Evolutionary conservation across 805 yeast species (phyloP).

Genomic region (Suhomyces sp.): DNA sequence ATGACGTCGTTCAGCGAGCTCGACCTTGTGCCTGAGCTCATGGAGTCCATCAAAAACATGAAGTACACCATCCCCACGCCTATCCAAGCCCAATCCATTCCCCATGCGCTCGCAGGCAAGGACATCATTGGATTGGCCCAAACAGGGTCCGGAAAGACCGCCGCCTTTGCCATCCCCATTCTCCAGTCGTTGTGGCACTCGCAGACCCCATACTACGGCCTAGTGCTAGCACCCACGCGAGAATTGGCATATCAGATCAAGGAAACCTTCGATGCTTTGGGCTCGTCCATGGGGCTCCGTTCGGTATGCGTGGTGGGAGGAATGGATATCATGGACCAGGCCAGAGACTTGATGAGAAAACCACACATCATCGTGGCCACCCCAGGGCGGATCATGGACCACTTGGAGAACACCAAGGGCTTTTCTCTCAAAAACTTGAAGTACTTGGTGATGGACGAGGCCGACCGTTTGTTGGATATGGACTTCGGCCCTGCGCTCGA

Average conservation of each 20-base stretch:
- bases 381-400: conserved; percentile 92
- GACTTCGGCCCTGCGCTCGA: conserved; percentile 95
- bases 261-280: conserved; percentile 93
- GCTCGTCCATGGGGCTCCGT: conserved; percentile 88
- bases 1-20: conserved; percentile 39
- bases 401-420: conserved; percentile 88
- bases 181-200: conserved; percentile 87
- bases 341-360: conserved; percentile 86
- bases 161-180: conserved; percentile 96
- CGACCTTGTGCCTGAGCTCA: conserved; percentile 69
- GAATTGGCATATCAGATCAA: conserved; percentile 85
- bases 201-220: conserved; percentile 83
- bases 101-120: conserved; percentile 84
- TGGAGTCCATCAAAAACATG: conserved; percentile 73
- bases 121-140: conserved; percentile 96
- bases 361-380: conserved; percentile 96
- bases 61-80: conserved; percentile 87
- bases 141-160: conserved; percentile 98
- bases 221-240: conserved; percentile 84
- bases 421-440: conserved; percentile 75
- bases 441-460: conserved; percentile 93
- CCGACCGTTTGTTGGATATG: conserved; percentile 91
- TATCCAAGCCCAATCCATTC: conserved; percentile 87
- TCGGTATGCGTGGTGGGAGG: conserved; percentile 93
- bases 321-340: conserved; percentile 97